Evolutionary conservation across 2,329 filamentous ascomycete species (phyloP).

Genomic region (Fusarium nisikadoi): DNA sequence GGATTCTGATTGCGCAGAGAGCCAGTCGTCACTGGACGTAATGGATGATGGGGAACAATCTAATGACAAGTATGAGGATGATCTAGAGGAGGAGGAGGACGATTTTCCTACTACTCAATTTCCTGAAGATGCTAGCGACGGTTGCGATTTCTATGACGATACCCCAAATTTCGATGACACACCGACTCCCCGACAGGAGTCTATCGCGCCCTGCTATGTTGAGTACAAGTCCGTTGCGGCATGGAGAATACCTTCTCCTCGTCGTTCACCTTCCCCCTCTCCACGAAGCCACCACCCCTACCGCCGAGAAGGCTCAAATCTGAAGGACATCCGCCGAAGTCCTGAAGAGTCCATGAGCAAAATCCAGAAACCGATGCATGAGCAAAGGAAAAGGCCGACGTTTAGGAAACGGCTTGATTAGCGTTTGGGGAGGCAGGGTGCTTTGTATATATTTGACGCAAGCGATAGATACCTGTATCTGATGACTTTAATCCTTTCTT

Average conservation of each 20-base stretch:
- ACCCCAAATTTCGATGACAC: conserved; percentile 57
- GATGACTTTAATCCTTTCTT: conserved; percentile 49
- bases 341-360: conserved; percentile 59
- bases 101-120: conserved; percentile 54
- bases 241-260: conserved; percentile 49
- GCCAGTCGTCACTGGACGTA: conserved; percentile 48
- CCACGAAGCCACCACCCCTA: conserved; percentile 48
- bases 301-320: conserved; percentile 41
- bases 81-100: conserved; percentile 49
- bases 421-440: conserved; percentile 46
- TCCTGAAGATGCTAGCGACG: conserved; percentile 53
- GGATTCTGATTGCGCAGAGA: conserved; percentile 58
- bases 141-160: conserved; percentile 49
- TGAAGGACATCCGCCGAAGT: conserved; percentile 54
- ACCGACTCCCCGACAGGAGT: conserved; percentile 56
- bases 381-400: conserved; percentile 55
- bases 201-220: conserved; percentile 49
- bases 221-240: conserved; percentile 50
- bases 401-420: conserved; percentile 56
- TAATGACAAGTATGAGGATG: conserved; percentile 48
- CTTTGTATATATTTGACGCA: conserved; percentile 54
- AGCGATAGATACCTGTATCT: conserved; percentile 53
- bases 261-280: conserved; percentile 50
- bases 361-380: conserved; percentile 59
- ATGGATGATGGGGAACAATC: conserved; percentile 45